phyloP scores from a whole-genome alignment of 805 yeast genomes.

The Candida insectorum region DNA sequence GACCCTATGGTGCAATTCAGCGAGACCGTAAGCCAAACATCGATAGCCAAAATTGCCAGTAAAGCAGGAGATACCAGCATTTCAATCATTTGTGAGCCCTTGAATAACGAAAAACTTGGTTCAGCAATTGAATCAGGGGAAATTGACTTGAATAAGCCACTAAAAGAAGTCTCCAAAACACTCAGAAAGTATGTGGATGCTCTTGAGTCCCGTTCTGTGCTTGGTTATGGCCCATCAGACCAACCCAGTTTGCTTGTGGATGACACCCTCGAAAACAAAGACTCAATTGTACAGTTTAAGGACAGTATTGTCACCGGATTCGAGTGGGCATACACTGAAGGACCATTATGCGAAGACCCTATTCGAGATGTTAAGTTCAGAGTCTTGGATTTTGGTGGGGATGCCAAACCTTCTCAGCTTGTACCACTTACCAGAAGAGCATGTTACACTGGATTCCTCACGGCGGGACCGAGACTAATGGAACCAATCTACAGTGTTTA shows the following conservation, averaged over 20 bases:
- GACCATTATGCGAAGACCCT: constrained; percentile 90
- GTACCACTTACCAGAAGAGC: constrained; percentile 83
- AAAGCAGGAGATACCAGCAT: constrained; percentile 53
- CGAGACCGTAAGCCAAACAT: constrained; percentile 68
- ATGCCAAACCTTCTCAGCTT: constrained; percentile 60
- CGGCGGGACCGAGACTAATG: constrained; percentile 73
- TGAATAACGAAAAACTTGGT: constrained; percentile 48
- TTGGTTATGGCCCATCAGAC: constrained; percentile 61
- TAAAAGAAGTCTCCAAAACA: constrained; percentile 47
- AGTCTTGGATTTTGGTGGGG: constrained; percentile 55
- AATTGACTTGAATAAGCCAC: constrained; percentile 32
- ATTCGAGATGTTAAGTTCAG: constrained; percentile 68
- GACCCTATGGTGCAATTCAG: constrained; percentile 78
- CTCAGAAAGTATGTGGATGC: constrained; percentile 76
- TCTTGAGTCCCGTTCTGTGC: constrained; percentile 73
- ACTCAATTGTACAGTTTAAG: constrained; percentile 38
- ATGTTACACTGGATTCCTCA: constrained; percentile 72
- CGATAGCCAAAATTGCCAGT: constrained; percentile 68
- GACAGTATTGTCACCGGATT: constrained; percentile 73
- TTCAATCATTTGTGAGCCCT: constrained; percentile 75
- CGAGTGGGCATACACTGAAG: constrained; percentile 77
- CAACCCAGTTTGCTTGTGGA: constrained; percentile 57
- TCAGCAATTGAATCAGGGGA: constrained; percentile 53
- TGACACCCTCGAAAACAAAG: constrained; percentile 69
- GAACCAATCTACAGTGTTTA: constrained; percentile 76